Evolutionary conservation across 2,329 filamentous ascomycete species (phyloP).

Genomic region (Emydomyces testavorans): DNA sequence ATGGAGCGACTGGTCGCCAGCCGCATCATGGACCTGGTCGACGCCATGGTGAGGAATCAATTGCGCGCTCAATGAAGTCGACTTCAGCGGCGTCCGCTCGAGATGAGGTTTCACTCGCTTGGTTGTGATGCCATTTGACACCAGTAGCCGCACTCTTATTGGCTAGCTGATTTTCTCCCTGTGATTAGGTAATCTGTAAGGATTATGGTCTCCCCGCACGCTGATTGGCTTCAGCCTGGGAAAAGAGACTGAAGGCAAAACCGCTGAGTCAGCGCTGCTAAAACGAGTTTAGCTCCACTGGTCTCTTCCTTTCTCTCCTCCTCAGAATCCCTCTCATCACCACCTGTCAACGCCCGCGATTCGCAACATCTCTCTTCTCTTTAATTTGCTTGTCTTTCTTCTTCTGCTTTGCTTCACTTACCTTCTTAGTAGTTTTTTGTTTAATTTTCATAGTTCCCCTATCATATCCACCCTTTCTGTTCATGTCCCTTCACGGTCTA

Average conservation of each 20-base stretch:
- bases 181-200: conserved; percentile 1
- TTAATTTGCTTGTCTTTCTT: conserved; percentile 15
- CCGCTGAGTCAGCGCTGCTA: conserved; percentile 17
- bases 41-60: conserved; percentile 34
- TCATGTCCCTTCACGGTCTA: conserved; percentile 6
- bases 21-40: conserved; percentile 36
- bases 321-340: conserved; percentile 1
- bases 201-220: conserved; percentile 4
- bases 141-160: not conserved
- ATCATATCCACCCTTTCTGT: not conserved
- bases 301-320: conserved; percentile 17
- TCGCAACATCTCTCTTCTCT: conserved; percentile 13
- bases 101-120: not conserved
- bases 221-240: conserved; percentile 4
- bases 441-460: conserved; percentile 3
- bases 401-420: conserved; percentile 20
- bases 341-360: not conserved
- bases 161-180: not conserved
- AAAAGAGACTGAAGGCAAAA: not conserved
- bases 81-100: not conserved
- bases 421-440: conserved; percentile 8
- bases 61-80: conserved; percentile 16
- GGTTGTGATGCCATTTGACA: not conserved
- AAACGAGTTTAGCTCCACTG: conserved; percentile 14
- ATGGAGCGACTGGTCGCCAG: conserved; percentile 33